These are phyloP conservation scores for Lepidium africanum DNA, from an alignment of 345 rosid genomes.

Conservation along the genomic window DNA sequence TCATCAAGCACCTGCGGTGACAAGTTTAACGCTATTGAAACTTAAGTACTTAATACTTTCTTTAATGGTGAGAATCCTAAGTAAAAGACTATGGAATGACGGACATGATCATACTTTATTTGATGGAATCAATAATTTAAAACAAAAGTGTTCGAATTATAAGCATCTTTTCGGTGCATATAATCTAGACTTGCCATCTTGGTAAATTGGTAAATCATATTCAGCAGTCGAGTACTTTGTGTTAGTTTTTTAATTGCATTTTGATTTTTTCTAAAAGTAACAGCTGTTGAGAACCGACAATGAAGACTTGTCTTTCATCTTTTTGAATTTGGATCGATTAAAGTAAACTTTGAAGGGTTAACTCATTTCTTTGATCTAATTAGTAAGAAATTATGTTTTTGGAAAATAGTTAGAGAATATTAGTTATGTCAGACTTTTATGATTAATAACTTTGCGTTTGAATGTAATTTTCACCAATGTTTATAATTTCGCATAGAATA, in stretches of 20 bases:
- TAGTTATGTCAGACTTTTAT: background rate
- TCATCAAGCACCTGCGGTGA: background rate
- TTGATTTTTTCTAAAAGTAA: background rate
- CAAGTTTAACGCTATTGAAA: background rate
- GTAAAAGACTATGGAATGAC: background rate
- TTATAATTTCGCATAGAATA: no score
- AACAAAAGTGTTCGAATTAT: background rate
- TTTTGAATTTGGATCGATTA: background rate
- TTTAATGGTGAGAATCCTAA: background rate
- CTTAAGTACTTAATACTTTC: background rate
- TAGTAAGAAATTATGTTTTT: background rate
- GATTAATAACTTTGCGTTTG: background rate
- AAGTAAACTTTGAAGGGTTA: background rate
- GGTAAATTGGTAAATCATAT: conserved; percentile 4
- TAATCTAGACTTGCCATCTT: background rate
- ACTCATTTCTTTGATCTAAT: background rate
- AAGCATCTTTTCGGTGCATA: background rate
- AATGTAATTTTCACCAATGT: no score
- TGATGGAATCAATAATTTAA: background rate
- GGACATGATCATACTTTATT: background rate
- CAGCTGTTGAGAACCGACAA: conserved; percentile 4
- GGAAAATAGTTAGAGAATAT: background rate
- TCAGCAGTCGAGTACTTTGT: background rate
- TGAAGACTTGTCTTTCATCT: conserved; percentile 5
- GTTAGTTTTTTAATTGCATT: background rate